Percentiles rank a stretch among this genome's conserved stretches.
Conservation (phyloP, 805 yeast species). For the Cyberlindnera xylosilytica region DNA sequence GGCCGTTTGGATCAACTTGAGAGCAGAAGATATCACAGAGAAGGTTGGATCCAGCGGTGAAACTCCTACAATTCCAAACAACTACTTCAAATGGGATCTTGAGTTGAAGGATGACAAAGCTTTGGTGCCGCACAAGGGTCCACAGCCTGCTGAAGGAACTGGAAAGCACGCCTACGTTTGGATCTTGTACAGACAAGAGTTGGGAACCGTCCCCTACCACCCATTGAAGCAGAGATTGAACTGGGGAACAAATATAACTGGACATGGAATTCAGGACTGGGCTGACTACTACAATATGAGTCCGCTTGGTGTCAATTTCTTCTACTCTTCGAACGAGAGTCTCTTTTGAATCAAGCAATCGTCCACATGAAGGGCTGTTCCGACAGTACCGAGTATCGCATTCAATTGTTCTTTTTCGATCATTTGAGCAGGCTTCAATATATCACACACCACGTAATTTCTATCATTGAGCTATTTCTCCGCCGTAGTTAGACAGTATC, state of each 20-base stretch:
- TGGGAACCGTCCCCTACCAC: conserved; percentile 16
- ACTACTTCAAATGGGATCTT: conserved; percentile 10
- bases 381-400: too few species aligned
- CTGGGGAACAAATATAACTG: conserved; percentile 23
- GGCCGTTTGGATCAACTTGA: conserved; percentile 23
- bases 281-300: conserved; percentile 19
- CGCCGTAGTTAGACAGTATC: too few species aligned
- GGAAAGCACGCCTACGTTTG: conserved; percentile 20
- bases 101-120: conserved; percentile 8
- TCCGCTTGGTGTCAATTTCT: conserved; percentile 22
- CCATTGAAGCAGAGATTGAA: conserved; percentile 19
- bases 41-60: background rate
- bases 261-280: conserved; percentile 23
- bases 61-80: background rate
- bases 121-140: conserved; percentile 19
- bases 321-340: conserved; percentile 20
- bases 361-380: too few species aligned
- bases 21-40: conserved; percentile 1
- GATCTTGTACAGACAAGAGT: conserved; percentile 21
- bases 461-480: too few species aligned
- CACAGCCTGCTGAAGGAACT: conserved; percentile 16
- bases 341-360: conserved; percentile 5
- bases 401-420: too few species aligned
- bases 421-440: too few species aligned
- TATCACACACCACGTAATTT: too few species aligned